Evolutionary conservation across 768 basidiomycete species (phyloP).

Genomic region (Naematelia aurantialba): DNA sequence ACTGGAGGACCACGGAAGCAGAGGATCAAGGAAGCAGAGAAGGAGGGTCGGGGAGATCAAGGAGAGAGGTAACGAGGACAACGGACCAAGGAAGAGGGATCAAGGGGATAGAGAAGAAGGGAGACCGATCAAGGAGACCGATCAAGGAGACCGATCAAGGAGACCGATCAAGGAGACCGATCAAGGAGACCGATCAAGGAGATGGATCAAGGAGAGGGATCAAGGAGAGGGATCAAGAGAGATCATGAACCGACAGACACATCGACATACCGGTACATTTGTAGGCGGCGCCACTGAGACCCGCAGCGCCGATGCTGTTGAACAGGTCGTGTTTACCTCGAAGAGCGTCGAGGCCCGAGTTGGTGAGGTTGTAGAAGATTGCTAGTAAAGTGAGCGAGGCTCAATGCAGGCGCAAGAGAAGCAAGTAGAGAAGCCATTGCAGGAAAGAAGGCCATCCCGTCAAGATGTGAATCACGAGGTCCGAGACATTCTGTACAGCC

Average conservation of each 20-base stretch:
- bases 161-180: background rate
- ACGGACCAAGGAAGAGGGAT: background rate
- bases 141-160: background rate
- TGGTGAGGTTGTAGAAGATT: constrained; percentile 91
- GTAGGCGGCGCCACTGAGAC: constrained; percentile 81
- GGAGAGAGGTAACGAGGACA: background rate
- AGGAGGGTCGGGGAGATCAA: background rate
- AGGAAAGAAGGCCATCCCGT: too few species aligned
- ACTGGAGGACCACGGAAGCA: background rate
- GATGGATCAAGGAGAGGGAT: background rate
- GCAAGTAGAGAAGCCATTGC: too few species aligned
- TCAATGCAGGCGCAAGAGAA: too few species aligned
- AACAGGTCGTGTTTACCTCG: constrained; percentile 87
- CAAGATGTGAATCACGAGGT: too few species aligned
- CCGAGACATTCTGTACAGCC: too few species aligned
- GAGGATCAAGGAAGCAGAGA: background rate
- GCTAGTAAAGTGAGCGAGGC: constrained; percentile 64
- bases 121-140: constrained; percentile 1
- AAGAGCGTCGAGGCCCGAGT: constrained; percentile 82
- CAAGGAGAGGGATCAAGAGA: constrained; percentile 7
- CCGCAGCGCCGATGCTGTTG: constrained; percentile 90
- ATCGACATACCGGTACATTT: constrained; percentile 79
- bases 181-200: background rate
- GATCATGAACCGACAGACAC: constrained; percentile 37
- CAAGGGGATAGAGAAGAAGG: background rate